These are phyloP conservation scores for Zoysia japonica DNA, from an alignment of 176 grass and related monocot species.

Conservation along the genomic window DNA sequence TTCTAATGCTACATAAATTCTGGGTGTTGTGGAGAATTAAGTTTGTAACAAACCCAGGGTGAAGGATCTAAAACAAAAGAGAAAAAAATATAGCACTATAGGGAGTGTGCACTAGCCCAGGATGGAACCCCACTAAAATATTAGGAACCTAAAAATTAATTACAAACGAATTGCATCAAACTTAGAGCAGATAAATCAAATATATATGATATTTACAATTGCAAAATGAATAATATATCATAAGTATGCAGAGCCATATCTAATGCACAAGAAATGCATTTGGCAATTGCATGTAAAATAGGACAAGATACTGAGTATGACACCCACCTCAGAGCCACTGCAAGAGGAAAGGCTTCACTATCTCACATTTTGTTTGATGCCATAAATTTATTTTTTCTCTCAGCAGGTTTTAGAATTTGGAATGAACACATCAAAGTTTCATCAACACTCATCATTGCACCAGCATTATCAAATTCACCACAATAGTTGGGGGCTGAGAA, in stretches of 20 bases:
- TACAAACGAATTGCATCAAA: neutral
- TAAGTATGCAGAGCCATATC: neutral
- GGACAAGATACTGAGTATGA: neutral
- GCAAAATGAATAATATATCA: neutral
- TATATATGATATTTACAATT: neutral
- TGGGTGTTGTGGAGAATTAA: too few relatives aligned
- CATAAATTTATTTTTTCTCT: constrained; percentile 75
- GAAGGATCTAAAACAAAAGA: neutral
- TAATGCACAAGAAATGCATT: constrained; percentile 4
- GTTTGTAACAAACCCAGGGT: neutral
- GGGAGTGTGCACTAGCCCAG: neutral
- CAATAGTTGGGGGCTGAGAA: constrained; percentile 97
- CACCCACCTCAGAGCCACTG: constrained; percentile 47
- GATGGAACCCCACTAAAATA: neutral
- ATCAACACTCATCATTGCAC: constrained; percentile 96
- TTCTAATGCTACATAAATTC: neutral
- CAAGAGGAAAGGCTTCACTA: constrained; percentile 28
- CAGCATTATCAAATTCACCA: constrained; percentile 93
- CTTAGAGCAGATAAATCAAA: constrained; percentile 1
- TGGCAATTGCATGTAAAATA: neutral
- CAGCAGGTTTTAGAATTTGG: constrained; percentile 96
- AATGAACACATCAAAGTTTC: constrained; percentile 96
- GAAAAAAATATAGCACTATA: too few relatives aligned
- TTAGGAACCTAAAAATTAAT: neutral
- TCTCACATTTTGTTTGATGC: constrained; percentile 80